phyloP scores from a whole-genome alignment of 257 asterid genomes.

The Przewalskia tangutica region DNA sequence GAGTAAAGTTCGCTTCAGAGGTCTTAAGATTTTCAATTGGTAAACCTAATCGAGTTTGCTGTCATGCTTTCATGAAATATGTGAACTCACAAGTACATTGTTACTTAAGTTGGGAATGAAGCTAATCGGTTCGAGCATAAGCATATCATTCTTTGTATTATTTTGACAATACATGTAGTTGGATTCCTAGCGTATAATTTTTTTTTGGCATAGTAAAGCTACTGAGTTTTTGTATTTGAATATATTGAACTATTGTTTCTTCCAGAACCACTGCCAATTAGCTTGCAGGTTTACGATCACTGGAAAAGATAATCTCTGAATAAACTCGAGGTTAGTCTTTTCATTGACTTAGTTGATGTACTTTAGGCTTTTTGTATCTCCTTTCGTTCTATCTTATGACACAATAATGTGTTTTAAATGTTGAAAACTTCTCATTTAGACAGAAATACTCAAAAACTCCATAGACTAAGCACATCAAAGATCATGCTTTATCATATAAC shows the following conservation, averaged over 20 bases:
- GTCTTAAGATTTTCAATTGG: slow-evolving; percentile 8
- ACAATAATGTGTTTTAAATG: background rate
- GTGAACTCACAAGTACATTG: slow-evolving; percentile 25
- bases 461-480: background rate
- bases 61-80: slow-evolving; percentile 16
- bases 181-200: background rate
- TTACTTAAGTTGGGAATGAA: slow-evolving; percentile 42
- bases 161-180: slow-evolving; percentile 9
- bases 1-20: slow-evolving; percentile 4
- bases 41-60: slow-evolving; percentile 15
- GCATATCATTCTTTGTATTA: slow-evolving; percentile 24
- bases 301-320: background rate
- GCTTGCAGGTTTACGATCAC: background rate
- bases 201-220: background rate
- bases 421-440: background rate
- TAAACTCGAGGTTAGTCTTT: background rate
- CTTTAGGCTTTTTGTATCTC: background rate
- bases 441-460: background rate
- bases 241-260: background rate
- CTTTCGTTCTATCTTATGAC: background rate
- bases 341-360: background rate
- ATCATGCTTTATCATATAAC: background rate
- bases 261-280: background rate
- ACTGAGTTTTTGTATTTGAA: background rate
- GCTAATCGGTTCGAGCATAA: slow-evolving; percentile 49